phyloP scores from a whole-genome alignment of 768 basidiomycete genomes.

The Rossbeevera mucosa region DNA sequence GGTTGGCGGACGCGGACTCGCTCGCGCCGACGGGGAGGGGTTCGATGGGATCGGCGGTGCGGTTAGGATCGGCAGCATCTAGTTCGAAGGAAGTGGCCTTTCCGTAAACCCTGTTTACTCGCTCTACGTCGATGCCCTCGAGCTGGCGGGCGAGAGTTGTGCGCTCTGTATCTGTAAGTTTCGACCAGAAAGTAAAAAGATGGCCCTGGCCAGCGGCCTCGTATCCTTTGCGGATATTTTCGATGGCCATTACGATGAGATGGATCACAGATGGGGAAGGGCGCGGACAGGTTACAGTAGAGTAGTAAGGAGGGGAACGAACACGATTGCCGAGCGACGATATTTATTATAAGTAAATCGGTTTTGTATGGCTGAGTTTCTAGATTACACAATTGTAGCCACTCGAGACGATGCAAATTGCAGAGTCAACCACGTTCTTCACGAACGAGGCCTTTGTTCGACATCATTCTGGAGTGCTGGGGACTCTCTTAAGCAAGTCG shows the following conservation, averaged over 20 bases:
- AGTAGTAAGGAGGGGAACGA: not conserved
- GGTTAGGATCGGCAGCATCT: constrained; percentile 37
- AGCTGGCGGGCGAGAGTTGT: constrained; percentile 65
- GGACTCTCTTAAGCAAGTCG: no score
- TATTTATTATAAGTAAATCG: no score
- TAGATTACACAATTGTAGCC: no score
- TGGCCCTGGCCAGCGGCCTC: constrained; percentile 82
- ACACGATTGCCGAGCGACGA: not conserved
- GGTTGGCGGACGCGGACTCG: constrained; percentile 53
- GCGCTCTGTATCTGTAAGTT: constrained; percentile 62
- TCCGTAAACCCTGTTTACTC: constrained; percentile 84
- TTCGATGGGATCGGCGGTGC: constrained; percentile 52
- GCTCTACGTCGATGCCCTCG: constrained; percentile 74
- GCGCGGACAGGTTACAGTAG: not conserved
- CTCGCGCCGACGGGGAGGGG: constrained; percentile 78
- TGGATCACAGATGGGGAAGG: not conserved
- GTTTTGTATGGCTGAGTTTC: no score
- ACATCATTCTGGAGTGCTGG: no score
- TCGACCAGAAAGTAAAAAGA: constrained; percentile 82
- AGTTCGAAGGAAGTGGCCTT: constrained; percentile 70
- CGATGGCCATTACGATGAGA: constrained; percentile 44
- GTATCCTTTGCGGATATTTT: constrained; percentile 59
- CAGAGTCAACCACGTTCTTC: no score
- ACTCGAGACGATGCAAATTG: no score
- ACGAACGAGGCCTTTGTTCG: no score